phyloP scores from a whole-genome alignment of 163 green algal species.

The Volvox carteri region DNA sequence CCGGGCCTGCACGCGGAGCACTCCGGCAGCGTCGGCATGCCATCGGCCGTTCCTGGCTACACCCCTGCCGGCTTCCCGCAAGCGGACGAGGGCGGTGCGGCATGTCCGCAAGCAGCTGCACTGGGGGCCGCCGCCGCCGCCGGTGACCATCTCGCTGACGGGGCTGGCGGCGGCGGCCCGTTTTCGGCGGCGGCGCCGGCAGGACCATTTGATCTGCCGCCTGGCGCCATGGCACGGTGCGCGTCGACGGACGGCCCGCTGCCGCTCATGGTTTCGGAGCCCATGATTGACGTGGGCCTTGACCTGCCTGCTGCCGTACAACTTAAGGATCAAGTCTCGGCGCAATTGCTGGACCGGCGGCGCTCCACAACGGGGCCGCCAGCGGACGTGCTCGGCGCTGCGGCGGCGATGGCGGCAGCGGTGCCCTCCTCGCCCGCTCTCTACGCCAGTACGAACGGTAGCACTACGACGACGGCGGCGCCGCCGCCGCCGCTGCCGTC shows the following conservation, averaged over 20 bases:
- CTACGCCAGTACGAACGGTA: not conserved
- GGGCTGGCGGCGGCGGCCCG: not conserved
- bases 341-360: not conserved
- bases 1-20: not conserved
- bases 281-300: constrained; percentile 49
- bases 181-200: constrained; percentile 20
- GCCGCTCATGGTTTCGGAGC: constrained; percentile 14
- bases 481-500: not conserved
- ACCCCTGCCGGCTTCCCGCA: constrained; percentile 45
- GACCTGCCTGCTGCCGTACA: constrained; percentile 54
- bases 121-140: not conserved
- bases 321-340: constrained; percentile 43
- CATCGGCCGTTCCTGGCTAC: not conserved
- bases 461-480: not conserved
- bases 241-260: constrained; percentile 1
- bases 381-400: not conserved
- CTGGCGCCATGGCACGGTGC: constrained; percentile 1
- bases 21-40: not conserved
- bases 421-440: not conserved
- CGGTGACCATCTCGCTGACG: not conserved
- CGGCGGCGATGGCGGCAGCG: not conserved
- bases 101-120: not conserved
- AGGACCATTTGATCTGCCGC: constrained; percentile 28
- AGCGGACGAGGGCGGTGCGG: constrained; percentile 47
- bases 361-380: constrained; percentile 21